These are phyloP conservation scores for Jackrogersella multiformis DNA, from an alignment of 495 filamentous ascomycete genomes.

Conservation along the genomic window DNA sequence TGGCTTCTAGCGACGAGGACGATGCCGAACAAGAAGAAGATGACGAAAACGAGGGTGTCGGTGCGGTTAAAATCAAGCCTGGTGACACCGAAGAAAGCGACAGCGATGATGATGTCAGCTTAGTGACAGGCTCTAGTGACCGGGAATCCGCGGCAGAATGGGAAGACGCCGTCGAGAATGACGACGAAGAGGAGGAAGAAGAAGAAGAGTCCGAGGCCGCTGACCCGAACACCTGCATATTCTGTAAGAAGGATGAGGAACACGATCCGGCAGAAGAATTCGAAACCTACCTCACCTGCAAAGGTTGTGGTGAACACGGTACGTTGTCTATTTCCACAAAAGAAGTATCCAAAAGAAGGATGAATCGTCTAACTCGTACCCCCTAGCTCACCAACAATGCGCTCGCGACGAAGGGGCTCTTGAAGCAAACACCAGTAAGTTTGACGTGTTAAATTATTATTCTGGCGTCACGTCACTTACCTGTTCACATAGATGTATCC, in stretches of 20 bases:
- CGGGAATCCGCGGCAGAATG: constrained; percentile 70
- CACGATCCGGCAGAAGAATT: constrained; percentile 88
- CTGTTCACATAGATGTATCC: constrained; percentile 59
- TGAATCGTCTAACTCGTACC: constrained; percentile 51
- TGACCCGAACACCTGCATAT: constrained; percentile 75
- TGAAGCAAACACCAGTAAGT: constrained; percentile 51
- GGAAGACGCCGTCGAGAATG: constrained; percentile 72
- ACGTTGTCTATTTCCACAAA: constrained; percentile 55
- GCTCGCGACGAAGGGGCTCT: constrained; percentile 81
- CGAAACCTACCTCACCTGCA: constrained; percentile 83
- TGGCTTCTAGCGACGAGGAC: constrained; percentile 49
- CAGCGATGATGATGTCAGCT: constrained; percentile 41
- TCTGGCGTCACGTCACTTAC: constrained; percentile 37
- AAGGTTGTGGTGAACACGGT: constrained; percentile 89
- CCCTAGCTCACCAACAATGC: constrained; percentile 90
- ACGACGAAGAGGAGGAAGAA: constrained; percentile 74
- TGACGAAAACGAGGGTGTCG: constrained; percentile 71
- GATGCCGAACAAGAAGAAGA: constrained; percentile 53
- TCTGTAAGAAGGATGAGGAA: constrained; percentile 84
- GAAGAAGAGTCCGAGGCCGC: constrained; percentile 65
- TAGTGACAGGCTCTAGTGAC: constrained; percentile 59
- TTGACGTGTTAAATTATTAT: background rate
- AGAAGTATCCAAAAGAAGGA: constrained; percentile 36
- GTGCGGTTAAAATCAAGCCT: constrained; percentile 75
- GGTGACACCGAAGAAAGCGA: constrained; percentile 61